Percentiles rank a stretch among this genome's conserved stretches.
These are phyloP conservation scores for Sphaerostilbella broomeana DNA, from an alignment of 2,329 filamentous ascomycete species.

Conservation along the genomic window DNA sequence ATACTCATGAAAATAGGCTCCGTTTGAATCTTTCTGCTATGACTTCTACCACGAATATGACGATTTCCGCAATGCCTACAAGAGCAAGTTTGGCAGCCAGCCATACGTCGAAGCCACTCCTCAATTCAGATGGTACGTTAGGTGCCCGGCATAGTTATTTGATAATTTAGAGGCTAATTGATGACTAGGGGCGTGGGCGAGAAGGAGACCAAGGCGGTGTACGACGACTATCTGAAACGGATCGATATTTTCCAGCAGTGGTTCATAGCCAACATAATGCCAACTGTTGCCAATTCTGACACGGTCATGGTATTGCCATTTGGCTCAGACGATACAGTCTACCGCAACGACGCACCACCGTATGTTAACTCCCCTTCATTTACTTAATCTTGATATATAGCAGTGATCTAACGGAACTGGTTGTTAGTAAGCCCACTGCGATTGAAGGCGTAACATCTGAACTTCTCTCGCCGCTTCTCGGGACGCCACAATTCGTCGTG, in stretches of 20 bases:
- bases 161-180: conserved; percentile 2
- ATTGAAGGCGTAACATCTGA: conserved; percentile 22
- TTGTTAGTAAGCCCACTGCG: conserved; percentile 21
- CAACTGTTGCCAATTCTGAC: conserved; percentile 15
- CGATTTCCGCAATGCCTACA: conserved; percentile 22
- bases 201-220: conserved; percentile 18
- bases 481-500: conserved; percentile 25
- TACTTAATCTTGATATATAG: no score
- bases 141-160: neutral
- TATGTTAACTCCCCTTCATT: conserved; percentile 16
- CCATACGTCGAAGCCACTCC: conserved; percentile 26
- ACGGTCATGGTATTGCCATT: conserved; percentile 26
- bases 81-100: conserved; percentile 17
- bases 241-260: conserved; percentile 26
- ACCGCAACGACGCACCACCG: conserved; percentile 23
- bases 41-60: conserved; percentile 28
- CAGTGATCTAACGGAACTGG: conserved; percentile 8
- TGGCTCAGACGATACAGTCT: conserved; percentile 15
- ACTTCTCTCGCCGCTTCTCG: conserved; percentile 25
- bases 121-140: conserved; percentile 24
- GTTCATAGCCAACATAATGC: conserved; percentile 26
- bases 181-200: conserved; percentile 21
- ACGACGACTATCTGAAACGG: conserved; percentile 18
- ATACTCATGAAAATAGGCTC: conserved; percentile 18
- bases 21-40: conserved; percentile 26